Base-by-base conservation (phyloP, 2,329 filamentous ascomycete genomes). In the Microsporum audouinii region DNA sequence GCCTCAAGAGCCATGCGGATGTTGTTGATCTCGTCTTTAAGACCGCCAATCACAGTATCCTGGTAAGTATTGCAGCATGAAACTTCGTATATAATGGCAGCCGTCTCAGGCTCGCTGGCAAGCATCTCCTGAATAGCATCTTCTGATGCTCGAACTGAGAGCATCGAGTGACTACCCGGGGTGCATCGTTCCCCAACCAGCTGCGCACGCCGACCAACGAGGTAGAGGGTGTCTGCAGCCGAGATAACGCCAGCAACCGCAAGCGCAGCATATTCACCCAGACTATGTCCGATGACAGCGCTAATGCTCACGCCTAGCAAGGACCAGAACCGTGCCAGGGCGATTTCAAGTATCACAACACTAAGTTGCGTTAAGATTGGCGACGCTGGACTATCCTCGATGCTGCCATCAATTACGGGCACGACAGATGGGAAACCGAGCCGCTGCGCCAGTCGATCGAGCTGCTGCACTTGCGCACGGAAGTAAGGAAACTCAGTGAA, bases 111-210 rank as follows among this genome's bases (percentile, higher is more conserved):
- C 7, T 12, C 45, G 3, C 8, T 29, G 8, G 10, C 27, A 27
- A 51, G 23, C 10, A 51, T 29, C 31, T 29, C 1, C 14, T 51
- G 23, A 31, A 51, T 51, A 31, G 8, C 45, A 10, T 51, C 45
- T 4, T 27, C 23, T 31, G 45, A 33, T 14, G 51, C 51, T 14
- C 14, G 29, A 17, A 86, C 80, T 10, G 82, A 82, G 33, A 87
- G 71, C 84, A 87, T 87, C 34, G 80, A 80, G 67, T 91, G 87
- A 1, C 82, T 88, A 62, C 84, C 82, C 10, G 80, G 77, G 23
- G 80, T 84, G 76, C 73, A 76, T 0, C 60, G 51, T 1, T 69
- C 63, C 2, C 68, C 59, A 12, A 76, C 70, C 0, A 76, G 55
- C 0, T 47, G 33, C 1, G 74, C 74, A 3, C 75, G 67, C 0